These are phyloP conservation scores for Phaeosphaeria sp. DNA, from an alignment of 2,329 filamentous ascomycete genomes.

Conservation along the genomic window DNA sequence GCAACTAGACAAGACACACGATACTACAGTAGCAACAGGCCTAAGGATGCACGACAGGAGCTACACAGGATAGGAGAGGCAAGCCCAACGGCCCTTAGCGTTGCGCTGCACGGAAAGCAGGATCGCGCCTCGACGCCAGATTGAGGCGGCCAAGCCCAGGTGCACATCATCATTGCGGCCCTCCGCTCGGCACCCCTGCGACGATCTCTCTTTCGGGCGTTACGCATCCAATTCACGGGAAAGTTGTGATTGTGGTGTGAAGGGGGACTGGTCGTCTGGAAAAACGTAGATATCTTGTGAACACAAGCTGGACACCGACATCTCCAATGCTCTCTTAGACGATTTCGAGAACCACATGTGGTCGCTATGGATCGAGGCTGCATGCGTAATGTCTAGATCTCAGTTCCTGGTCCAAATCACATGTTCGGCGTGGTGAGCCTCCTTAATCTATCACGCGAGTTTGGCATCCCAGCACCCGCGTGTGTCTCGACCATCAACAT, in stretches of 20 bases:
- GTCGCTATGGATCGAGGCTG: constrained; percentile 1
- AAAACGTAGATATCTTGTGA: too few relatives aligned
- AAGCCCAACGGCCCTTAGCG: constrained; percentile 20
- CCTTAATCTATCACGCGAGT: constrained; percentile 12
- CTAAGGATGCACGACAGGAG: constrained; percentile 7
- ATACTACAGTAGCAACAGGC: background rate
- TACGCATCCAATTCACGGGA: too few relatives aligned
- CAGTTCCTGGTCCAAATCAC: background rate
- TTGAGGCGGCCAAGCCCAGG: constrained; percentile 15
- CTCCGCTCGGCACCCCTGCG: constrained; percentile 23
- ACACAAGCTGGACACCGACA: too few relatives aligned
- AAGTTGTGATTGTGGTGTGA: background rate
- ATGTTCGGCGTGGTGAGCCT: background rate
- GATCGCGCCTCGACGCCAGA: constrained; percentile 15
- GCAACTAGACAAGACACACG: constrained; percentile 24
- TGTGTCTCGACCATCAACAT: constrained; percentile 19
- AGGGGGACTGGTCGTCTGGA: background rate
- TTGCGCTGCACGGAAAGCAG: constrained; percentile 21
- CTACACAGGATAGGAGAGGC: constrained; percentile 19
- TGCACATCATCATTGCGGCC: constrained; percentile 27
- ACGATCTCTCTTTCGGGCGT: constrained; percentile 22
- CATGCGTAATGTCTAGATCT: constrained; percentile 1
- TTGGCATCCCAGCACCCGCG: constrained; percentile 7
- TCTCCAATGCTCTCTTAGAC: too few relatives aligned
- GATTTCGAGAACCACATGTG: too few relatives aligned